Conservation (phyloP, 345 rosid species). For the Gossypium ekmanianum region DNA sequence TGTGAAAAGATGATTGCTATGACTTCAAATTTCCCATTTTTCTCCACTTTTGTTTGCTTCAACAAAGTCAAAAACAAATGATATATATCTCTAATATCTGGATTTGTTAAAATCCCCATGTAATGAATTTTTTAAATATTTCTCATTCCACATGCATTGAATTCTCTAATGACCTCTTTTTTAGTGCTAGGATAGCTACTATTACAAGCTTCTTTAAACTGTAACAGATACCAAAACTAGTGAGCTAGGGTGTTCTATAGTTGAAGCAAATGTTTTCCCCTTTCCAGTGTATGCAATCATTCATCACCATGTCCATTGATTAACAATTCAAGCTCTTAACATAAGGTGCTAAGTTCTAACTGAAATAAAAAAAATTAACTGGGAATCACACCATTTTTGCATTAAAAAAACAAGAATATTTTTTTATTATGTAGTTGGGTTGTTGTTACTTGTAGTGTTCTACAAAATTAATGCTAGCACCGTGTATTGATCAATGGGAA, state of each 20-base stretch:
- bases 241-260: neutral
- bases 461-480: neutral
- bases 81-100: neutral
- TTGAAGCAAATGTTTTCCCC: constrained; percentile 17
- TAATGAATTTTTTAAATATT: neutral
- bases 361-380: neutral
- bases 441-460: neutral
- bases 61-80: constrained; percentile 12
- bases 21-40: neutral
- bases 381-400: neutral
- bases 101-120: neutral
- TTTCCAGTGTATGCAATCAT: constrained; percentile 9
- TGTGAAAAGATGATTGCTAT: neutral
- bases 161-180: neutral
- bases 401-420: neutral
- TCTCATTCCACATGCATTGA: neutral
- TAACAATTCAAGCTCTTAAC: neutral
- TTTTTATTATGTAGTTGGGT: neutral
- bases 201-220: neutral
- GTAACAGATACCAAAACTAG: neutral
- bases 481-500: neutral
- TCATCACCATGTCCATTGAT: neutral
- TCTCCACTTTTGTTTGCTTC: neutral
- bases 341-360: neutral
- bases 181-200: neutral